phyloP scores from a whole-genome alignment of 805 yeast species.

The Wickerhamiella allomyrinae region DNA sequence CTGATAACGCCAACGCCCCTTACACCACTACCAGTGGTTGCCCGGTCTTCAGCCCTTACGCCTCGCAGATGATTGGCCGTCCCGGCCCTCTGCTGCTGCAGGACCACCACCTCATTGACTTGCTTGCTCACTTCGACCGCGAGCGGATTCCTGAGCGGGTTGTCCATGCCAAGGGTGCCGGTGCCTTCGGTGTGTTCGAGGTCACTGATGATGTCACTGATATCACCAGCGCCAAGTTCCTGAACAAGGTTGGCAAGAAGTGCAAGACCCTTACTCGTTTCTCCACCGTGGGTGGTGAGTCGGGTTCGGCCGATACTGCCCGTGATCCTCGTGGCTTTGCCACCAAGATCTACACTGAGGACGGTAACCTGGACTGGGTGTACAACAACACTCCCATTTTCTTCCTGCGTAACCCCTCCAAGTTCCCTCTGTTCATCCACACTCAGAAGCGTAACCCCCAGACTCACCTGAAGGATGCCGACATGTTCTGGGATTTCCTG shows the following conservation, averaged over 20 bases:
- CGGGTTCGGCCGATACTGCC: slow-evolving; percentile 49
- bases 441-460: slow-evolving; percentile 58
- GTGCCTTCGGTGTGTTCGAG: slow-evolving; percentile 46
- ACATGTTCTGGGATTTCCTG: slow-evolving; percentile 44
- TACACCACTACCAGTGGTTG: slow-evolving; percentile 44
- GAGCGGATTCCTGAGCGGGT: slow-evolving; percentile 56
- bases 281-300: slow-evolving; percentile 59
- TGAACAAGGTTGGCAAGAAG: slow-evolving; percentile 63
- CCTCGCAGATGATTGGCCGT: slow-evolving; percentile 39
- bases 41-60: slow-evolving; percentile 42
- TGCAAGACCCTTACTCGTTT: slow-evolving; percentile 48
- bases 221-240: slow-evolving; percentile 36
- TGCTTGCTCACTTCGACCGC: slow-evolving; percentile 45
- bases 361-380: slow-evolving; percentile 59
- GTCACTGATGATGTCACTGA: slow-evolving; percentile 44
- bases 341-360: slow-evolving; percentile 50
- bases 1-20: slow-evolving; percentile 6
- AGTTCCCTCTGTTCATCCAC: slow-evolving; percentile 53
- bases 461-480: slow-evolving; percentile 42
- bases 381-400: slow-evolving; percentile 63
- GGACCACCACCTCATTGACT: slow-evolving; percentile 43
- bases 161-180: slow-evolving; percentile 55
- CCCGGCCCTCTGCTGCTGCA: slow-evolving; percentile 45
- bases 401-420: slow-evolving; percentile 48
- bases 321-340: slow-evolving; percentile 63